These are phyloP conservation scores for Avena eriantha DNA, from an alignment of 176 grass and related monocot species.

Conservation along the genomic window DNA sequence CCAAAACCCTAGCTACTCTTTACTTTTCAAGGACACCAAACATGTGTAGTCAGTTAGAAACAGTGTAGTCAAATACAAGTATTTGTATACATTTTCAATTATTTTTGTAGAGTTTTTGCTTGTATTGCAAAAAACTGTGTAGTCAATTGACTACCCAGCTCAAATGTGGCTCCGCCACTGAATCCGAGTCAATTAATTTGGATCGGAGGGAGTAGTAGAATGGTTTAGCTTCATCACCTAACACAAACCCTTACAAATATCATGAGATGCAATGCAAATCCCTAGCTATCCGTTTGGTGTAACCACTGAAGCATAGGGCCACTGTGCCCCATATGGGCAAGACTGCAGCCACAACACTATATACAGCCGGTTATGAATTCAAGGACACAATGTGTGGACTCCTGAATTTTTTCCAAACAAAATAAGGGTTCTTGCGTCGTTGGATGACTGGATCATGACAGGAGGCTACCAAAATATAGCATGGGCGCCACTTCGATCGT, in stretches of 20 bases:
- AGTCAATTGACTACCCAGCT: too few relatives aligned
- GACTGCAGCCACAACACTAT: neutral
- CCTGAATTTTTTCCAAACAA: neutral
- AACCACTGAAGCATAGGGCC: conserved; percentile 41
- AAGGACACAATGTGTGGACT: neutral
- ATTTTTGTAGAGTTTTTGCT: too few relatives aligned
- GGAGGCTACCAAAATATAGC: too few relatives aligned
- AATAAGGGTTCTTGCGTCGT: neutral
- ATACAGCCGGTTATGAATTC: neutral
- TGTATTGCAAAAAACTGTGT: too few relatives aligned
- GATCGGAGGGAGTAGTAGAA: neutral
- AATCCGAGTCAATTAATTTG: too few relatives aligned
- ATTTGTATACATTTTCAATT: too few relatives aligned
- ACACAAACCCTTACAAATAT: neutral
- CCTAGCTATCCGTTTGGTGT: conserved; percentile 35
- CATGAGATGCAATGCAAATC: neutral
- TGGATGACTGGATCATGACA: conserved; percentile 31
- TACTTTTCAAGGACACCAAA: too few relatives aligned
- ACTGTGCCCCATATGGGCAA: conserved; percentile 51
- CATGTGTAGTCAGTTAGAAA: too few relatives aligned
- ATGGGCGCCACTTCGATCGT: neutral
- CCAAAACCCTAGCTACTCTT: too few relatives aligned
- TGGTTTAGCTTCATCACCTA: neutral
- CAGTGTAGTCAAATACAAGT: too few relatives aligned
- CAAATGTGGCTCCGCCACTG: too few relatives aligned